These are phyloP conservation scores for Helotiales sp. DNA, from an alignment of 2,329 filamentous ascomycete genomes.

Conservation along the genomic window DNA sequence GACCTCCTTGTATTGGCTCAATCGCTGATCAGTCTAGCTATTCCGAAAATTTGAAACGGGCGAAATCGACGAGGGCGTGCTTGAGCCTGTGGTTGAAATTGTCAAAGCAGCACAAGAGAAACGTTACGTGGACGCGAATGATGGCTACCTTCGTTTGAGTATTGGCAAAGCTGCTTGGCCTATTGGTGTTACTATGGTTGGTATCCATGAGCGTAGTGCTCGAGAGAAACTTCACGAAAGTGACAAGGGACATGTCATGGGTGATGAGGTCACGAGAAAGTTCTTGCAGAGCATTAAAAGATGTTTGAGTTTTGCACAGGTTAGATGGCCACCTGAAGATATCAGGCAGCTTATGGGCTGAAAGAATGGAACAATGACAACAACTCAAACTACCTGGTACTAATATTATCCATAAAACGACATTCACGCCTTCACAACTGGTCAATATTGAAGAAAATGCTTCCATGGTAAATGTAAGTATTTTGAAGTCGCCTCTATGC, in stretches of 20 bases:
- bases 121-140: constrained; percentile 93
- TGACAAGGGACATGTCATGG: constrained; percentile 91
- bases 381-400: too few species aligned
- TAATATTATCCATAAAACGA: too few species aligned
- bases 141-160: constrained; percentile 87
- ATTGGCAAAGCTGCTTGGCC: constrained; percentile 98
- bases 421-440: too few species aligned
- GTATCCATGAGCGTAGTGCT: constrained; percentile 95
- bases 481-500: too few species aligned
- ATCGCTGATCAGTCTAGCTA: constrained; percentile 47
- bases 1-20: not conserved
- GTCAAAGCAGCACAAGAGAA: constrained; percentile 87
- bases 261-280: constrained; percentile 92
- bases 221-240: constrained; percentile 92
- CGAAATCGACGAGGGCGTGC: constrained; percentile 74
- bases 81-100: constrained; percentile 86
- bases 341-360: constrained; percentile 88
- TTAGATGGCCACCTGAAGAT: constrained; percentile 92
- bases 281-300: constrained; percentile 97
- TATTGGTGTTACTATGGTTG: constrained; percentile 99
- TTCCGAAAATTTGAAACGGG: constrained; percentile 86
- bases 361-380: not conserved
- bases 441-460: too few species aligned
- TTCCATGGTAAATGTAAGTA: too few species aligned
- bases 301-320: constrained; percentile 94